Evolutionary conservation across 78 protist genomes (phyloP).

Genomic region (Emiliania huxleyi): DNA sequence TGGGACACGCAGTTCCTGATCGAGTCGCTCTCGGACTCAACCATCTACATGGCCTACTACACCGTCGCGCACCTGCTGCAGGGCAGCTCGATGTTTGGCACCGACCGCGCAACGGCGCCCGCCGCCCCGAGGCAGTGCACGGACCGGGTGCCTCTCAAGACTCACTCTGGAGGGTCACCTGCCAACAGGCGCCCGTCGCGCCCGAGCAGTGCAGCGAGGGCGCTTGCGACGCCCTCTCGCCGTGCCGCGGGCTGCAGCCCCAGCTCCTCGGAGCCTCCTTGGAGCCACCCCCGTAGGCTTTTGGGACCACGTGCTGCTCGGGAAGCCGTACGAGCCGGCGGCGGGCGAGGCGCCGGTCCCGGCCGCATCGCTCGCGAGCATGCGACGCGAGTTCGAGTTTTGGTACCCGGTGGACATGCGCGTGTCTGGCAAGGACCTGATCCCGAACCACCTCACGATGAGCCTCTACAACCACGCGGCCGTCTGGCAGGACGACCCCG

Average conservation of each 20-base stretch:
- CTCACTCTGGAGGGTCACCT: too few species aligned
- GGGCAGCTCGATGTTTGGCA: conserved; percentile 8
- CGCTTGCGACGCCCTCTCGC: too few species aligned
- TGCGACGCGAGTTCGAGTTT: conserved; percentile 85
- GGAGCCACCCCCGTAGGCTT: too few species aligned
- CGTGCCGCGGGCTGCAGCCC: too few species aligned
- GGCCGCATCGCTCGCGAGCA: conserved; percentile 55
- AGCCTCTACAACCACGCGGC: conserved; percentile 98
- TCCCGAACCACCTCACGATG: conserved; percentile 96
- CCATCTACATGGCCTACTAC: conserved; percentile 99
- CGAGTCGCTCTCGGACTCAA: conserved; percentile 99
- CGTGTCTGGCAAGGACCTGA: conserved; percentile 86
- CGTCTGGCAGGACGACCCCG: conserved; percentile 65
- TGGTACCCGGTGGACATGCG: conserved; percentile 98
- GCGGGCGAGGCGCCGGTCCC: neutral
- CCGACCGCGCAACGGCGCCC: neutral
- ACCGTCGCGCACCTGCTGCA: conserved; percentile 95
- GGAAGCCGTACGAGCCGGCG: neutral
- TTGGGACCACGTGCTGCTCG: conserved; percentile 61
- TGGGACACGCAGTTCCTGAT: conserved; percentile 74
- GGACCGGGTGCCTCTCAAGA: conserved; percentile 18
- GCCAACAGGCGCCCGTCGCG: too few species aligned
- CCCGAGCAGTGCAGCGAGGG: conserved; percentile 76
- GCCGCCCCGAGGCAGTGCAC: conserved; percentile 72
- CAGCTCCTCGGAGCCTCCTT: too few species aligned